Evolutionary conservation across 2,329 filamentous ascomycete species (phyloP), one percentile per base, ranked within the genome.

Genomic region (Leptographium lundbergii): DNA sequence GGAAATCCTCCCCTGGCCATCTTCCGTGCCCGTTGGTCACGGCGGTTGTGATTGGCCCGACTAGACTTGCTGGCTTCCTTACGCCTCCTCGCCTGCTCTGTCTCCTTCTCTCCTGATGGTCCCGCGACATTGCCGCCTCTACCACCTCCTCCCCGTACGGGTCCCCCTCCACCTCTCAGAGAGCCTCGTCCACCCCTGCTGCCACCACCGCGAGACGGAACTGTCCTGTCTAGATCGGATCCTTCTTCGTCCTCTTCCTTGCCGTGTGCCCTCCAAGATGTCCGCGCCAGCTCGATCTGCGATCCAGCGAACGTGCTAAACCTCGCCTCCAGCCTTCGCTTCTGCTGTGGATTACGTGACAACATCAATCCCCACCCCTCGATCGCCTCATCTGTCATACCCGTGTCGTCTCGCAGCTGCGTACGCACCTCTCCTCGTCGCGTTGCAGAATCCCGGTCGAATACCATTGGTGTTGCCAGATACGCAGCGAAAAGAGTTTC

Each of bases 341-440:
- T 75, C 61, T 86, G 80, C 66, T 82, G 81, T 1, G 88, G 80
- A 65, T 92, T 87, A 36, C 91, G 81, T 14, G 77, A 74, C 9
- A 96, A 73, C 89, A 97, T 95, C 55, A 96, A 75, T 0, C 82
- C 89, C 91, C 92, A 99, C 6, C 94, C 94, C 71, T 97, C 94
- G 39, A 99, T 87, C 3, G 87, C 85, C 71, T 97, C 92, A 65
- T 97, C 91, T 0, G 90, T 91, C 89, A 96, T 89, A 4, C 86
- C 86, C 0, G 89, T 95, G 61, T 91, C 85, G 25, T 80, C 79
- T 65, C 85, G 87, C 55, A 99, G 69, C 39, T 80, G 80, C 7
- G 71, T 72, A 47, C 94, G 79, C 1, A 79, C 74, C 25, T 79
- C 77, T 0, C 86, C 78, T 62, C 87, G 78, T 57, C 90, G 79